Conservation (phyloP, 1,284 basidiomycete genomes). For the Sparassis latifolia region DNA sequence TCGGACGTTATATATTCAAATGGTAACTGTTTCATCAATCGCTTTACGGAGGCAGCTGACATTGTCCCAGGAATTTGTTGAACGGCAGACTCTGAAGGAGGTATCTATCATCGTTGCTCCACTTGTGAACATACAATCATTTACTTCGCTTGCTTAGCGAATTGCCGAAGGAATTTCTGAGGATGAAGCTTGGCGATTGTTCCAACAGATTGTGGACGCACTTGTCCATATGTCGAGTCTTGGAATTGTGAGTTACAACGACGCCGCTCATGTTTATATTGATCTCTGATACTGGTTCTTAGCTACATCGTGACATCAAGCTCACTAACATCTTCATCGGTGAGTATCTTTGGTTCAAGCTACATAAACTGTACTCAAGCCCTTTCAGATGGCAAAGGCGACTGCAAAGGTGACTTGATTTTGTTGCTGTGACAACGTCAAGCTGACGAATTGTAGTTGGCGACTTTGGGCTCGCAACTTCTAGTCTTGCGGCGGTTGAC, state of each 20-base stretch:
- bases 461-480: slow-evolving; percentile 90
- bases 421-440: not conserved
- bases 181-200: slow-evolving; percentile 85
- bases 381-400: slow-evolving; percentile 70
- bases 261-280: not conserved
- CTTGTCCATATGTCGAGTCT: slow-evolving; percentile 86
- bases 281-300: slow-evolving; percentile 5
- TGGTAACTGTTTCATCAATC: slow-evolving; percentile 42
- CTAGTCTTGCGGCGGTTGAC: slow-evolving; percentile 72
- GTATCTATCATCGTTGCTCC: slow-evolving; percentile 26
- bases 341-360: slow-evolving; percentile 20
- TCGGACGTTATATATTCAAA: slow-evolving; percentile 83
- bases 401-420: slow-evolving; percentile 65
- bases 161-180: slow-evolving; percentile 77
- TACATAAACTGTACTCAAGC: not conserved
- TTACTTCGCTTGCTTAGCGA: slow-evolving; percentile 36
- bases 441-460: slow-evolving; percentile 46
- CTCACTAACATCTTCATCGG: slow-evolving; percentile 89
- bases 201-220: slow-evolving; percentile 91
- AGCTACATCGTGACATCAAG: slow-evolving; percentile 91
- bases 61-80: slow-evolving; percentile 70
- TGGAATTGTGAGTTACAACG: slow-evolving; percentile 57
- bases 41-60: too few species aligned
- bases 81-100: slow-evolving; percentile 78
- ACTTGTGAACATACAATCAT: not conserved